These are phyloP conservation scores for Beauveria medogensis DNA, from an alignment of 2,329 filamentous ascomycete genomes.

Conservation along the genomic window DNA sequence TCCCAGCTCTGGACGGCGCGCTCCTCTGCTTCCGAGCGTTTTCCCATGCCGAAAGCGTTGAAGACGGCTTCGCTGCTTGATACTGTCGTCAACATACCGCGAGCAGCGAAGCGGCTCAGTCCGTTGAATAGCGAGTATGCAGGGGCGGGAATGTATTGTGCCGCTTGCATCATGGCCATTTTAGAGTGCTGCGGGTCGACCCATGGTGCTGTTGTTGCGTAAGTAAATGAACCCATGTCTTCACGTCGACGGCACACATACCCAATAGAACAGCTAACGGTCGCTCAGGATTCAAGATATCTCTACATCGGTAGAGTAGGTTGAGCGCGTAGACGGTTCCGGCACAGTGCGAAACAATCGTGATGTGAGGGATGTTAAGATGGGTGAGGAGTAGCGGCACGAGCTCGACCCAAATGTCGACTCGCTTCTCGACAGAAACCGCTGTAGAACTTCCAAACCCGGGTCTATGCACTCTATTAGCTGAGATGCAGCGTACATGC, in stretches of 20 bases:
- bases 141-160: conserved; percentile 1
- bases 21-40: background rate
- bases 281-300: conserved; percentile 18
- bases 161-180: conserved; percentile 7
- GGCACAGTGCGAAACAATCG: conserved; percentile 23
- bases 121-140: conserved; percentile 5
- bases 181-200: conserved; percentile 13
- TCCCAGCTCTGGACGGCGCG: background rate
- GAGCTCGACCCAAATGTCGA: conserved; percentile 20
- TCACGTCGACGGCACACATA: background rate
- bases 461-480: conserved; percentile 15
- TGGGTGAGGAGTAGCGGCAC: conserved; percentile 26
- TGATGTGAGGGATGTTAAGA: conserved; percentile 24
- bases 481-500: conserved; percentile 12
- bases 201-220: conserved; percentile 11
- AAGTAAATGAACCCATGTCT: background rate
- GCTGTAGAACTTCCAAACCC: conserved; percentile 20
- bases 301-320: conserved; percentile 19
- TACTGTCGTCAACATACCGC: conserved; percentile 3
- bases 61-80: conserved; percentile 9
- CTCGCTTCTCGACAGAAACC: conserved; percentile 14
- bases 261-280: conserved; percentile 18
- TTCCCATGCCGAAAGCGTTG: background rate
- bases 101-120: conserved; percentile 8
- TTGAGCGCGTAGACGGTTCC: conserved; percentile 26